phyloP scores from a whole-genome alignment of 2,329 filamentous ascomycete genomes.

The Scopulariopsis brevicaulis region DNA sequence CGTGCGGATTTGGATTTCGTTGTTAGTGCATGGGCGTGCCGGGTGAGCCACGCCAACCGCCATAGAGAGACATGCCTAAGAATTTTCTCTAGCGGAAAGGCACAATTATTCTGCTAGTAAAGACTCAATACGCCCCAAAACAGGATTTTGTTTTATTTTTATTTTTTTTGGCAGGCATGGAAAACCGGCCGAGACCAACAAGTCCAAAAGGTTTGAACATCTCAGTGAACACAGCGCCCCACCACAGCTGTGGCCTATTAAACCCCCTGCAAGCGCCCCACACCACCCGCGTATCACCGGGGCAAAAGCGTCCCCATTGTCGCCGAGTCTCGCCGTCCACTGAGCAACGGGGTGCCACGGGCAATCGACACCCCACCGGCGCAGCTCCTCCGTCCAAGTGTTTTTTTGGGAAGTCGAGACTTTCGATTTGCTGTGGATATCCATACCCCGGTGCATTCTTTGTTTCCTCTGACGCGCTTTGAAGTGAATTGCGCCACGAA shows the following conservation, averaged over 20 bases:
- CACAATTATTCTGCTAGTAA: too few species aligned
- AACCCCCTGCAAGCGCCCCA: background rate
- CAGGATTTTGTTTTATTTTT: too few species aligned
- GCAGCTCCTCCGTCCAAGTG: background rate
- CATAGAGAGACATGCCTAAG: too few species aligned
- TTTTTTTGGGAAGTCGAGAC: background rate
- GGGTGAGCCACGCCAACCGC: too few species aligned
- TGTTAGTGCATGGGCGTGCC: too few species aligned
- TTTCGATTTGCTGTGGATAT: background rate
- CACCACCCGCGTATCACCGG: constrained; percentile 4
- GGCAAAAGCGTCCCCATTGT: constrained; percentile 1
- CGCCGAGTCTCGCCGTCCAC: constrained; percentile 1
- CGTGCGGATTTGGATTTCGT: too few species aligned
- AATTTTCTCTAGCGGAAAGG: too few species aligned
- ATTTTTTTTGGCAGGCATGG: too few species aligned
- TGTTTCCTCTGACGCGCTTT: background rate
- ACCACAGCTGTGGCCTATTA: background rate
- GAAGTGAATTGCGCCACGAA: background rate
- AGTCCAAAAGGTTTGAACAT: too few species aligned
- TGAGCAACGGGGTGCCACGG: constrained; percentile 1
- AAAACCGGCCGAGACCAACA: too few species aligned
- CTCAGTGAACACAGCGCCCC: background rate
- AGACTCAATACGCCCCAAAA: too few species aligned
- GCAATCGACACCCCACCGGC: background rate
- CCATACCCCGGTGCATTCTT: background rate